Percentiles rank a stretch among this genome's conserved stretches.
Conservation (phyloP, 139 green algal genomes). For the Chlamydomonas incerta region DNA sequence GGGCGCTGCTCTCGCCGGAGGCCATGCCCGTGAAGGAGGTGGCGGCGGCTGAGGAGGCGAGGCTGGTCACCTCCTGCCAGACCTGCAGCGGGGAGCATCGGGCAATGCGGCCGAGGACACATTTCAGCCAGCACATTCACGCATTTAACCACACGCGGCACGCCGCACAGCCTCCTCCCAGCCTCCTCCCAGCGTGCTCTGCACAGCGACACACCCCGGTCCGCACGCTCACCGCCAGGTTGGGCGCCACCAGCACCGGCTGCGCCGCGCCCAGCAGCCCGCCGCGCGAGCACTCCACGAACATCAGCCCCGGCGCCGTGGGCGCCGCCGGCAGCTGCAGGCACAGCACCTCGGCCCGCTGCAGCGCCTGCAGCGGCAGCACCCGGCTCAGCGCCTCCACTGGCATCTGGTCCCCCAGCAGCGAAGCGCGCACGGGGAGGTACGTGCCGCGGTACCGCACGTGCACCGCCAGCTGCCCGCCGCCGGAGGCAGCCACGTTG, state of each 20-base stretch:
- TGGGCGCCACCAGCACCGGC: conserved; percentile 30
- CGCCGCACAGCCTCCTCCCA: no score
- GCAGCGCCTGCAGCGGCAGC: conserved; percentile 33
- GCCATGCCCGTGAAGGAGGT: no score
- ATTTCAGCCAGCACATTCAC: no score
- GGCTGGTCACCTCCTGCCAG: conserved; percentile 20
- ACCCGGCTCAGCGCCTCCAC: conserved; percentile 23
- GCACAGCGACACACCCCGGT: neutral
- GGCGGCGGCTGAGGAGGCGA: no score
- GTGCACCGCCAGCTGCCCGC: neutral
- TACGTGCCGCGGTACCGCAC: conserved; percentile 16
- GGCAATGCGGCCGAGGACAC: no score
- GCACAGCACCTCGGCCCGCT: conserved; percentile 30
- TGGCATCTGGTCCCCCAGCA: conserved; percentile 35
- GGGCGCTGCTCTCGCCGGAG: no score
- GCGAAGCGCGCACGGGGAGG: conserved; percentile 4
- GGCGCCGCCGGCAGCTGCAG: conserved; percentile 18
- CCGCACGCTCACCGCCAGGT: neutral
- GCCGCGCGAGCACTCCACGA: conserved; percentile 30
- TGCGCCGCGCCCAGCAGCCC: conserved; percentile 19
- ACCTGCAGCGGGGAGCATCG: neutral
- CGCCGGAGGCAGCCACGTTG: neutral
- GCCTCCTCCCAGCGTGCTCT: no score
- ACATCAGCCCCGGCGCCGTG: conserved; percentile 2
- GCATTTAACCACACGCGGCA: no score